phyloP scores from a whole-genome alignment of 352 stramenopile genomes.

The Globisporangium carolinianum region DNA sequence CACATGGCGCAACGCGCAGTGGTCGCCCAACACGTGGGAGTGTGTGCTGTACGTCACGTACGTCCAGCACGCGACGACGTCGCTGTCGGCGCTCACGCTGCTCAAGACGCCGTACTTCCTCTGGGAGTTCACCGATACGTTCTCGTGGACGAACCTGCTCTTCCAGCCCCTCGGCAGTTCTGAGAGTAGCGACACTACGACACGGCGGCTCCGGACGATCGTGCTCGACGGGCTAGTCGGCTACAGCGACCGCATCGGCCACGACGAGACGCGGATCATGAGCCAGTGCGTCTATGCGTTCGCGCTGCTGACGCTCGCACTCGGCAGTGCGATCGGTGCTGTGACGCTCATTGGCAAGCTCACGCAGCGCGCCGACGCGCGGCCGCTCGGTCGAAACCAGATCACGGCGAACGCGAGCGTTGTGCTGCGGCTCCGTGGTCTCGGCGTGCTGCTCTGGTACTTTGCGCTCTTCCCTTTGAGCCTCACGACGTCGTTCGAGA shows the following conservation, averaged over 20 bases:
- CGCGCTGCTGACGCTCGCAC: conserved; percentile 15
- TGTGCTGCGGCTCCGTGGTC: conserved; percentile 24
- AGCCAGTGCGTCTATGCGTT: conserved; percentile 20
- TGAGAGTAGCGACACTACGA: neutral
- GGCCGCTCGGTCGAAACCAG: neutral
- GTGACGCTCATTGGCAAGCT: conserved; percentile 7
- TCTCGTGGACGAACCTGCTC: conserved; percentile 43
- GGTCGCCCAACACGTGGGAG: conserved; percentile 39
- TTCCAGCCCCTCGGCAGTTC: conserved; percentile 14
- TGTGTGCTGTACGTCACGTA: conserved; percentile 35
- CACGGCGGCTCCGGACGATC: conserved; percentile 16
- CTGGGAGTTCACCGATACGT: conserved; percentile 32
- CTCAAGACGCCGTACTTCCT: conserved; percentile 26
- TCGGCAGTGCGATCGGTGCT: conserved; percentile 13
- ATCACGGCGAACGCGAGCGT: conserved; percentile 10
- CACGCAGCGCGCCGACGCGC: neutral
- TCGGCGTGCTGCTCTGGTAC: conserved; percentile 35
- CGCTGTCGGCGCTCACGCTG: conserved; percentile 31
- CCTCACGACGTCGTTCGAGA: conserved; percentile 26
- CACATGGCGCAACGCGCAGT: conserved; percentile 6
- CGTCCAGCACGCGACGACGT: conserved; percentile 28
- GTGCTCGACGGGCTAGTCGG: conserved; percentile 17
- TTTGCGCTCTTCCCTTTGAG: conserved; percentile 33
- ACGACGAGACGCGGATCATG: conserved; percentile 19
- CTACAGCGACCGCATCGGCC: conserved; percentile 26